Percentiles rank a stretch among this genome's conserved stretches.
These are phyloP conservation scores for Moricandia moricandioides DNA, from an alignment of 345 rosid genomes.

Conservation along the genomic window DNA sequence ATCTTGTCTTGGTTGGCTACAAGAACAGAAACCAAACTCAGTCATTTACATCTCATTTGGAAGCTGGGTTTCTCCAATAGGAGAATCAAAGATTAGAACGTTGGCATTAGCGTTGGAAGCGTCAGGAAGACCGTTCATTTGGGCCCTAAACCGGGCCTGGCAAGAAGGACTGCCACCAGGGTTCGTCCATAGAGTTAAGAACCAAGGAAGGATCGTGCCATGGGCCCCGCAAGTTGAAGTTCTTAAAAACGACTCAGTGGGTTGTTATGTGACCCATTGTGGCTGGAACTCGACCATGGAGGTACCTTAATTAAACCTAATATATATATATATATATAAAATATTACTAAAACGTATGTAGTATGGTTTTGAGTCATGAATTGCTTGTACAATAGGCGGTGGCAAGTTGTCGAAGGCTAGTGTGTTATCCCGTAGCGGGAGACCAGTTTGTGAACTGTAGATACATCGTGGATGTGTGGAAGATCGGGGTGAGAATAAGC, in stretches of 20 bases:
- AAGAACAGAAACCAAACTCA: slow-evolving; percentile 46
- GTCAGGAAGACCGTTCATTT: slow-evolving; percentile 50
- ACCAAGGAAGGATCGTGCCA: slow-evolving; percentile 52
- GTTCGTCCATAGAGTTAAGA: slow-evolving; percentile 41
- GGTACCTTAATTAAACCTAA: slow-evolving; percentile 23
- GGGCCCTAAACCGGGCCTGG: slow-evolving; percentile 60
- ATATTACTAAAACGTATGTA: not conserved
- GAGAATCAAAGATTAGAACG: slow-evolving; percentile 47
- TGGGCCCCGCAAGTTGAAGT: slow-evolving; percentile 78
- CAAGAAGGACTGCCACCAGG: slow-evolving; percentile 57
- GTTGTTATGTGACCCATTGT: slow-evolving; percentile 68
- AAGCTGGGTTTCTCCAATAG: slow-evolving; percentile 82
- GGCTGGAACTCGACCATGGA: slow-evolving; percentile 91
- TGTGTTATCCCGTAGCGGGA: slow-evolving; percentile 79
- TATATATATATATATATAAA: no score
- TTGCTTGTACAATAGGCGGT: slow-evolving; percentile 18
- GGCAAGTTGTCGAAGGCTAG: slow-evolving; percentile 37
- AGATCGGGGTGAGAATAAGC: slow-evolving; percentile 49
- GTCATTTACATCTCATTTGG: slow-evolving; percentile 74
- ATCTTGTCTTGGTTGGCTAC: slow-evolving; percentile 64
- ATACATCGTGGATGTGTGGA: slow-evolving; percentile 58
- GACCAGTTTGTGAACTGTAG: slow-evolving; percentile 76
- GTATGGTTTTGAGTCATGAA: not conserved
- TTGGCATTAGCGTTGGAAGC: slow-evolving; percentile 59
- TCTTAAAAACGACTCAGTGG: slow-evolving; percentile 49